Base-by-base conservation (phyloP, 148 eudicot genomes). In the Chenopodium formosanum region DNA sequence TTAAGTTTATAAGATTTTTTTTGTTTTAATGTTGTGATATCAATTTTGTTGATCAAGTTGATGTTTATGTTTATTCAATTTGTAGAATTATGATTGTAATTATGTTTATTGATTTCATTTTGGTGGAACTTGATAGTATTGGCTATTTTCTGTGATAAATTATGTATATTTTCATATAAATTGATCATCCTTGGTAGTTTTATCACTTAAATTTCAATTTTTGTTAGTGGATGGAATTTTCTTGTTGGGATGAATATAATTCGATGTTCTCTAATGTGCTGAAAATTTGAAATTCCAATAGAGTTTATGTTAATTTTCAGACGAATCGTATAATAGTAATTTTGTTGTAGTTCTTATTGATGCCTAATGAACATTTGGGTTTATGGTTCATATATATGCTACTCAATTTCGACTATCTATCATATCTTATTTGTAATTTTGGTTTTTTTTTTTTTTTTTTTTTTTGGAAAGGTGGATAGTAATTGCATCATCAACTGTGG, bases 401-500 rank as follows among this genome's bases (percentile, higher is more conserved):
- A 23, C n/a, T 40, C 11, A 40, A 44, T 7, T 23, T 16, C 16
- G 6, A n/a, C 56, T 62, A 17, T 22, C 10, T 19, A 32, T 25
- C 13, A 19, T 27, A 1, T 4, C 14, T 53, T 60, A 60, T 56
- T 27, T 23, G 0, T 32, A 0, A 13, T 12, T 53, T 37, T 58
- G 19, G 63, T 7, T 14, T 19, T 29, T 31, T 31, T 31, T 31
- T 31, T 31, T 31, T 31, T 84, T 46, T 40, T 6, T 31, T 31
- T 31, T 84, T 46, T 37, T 0, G 44, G 65, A 10, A 81, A 94
- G 97, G 95, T 93, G 98, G 97, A 82, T 88, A 37, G 81, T 89
- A 70, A 91, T 95, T 75, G 88, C 88, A 13, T 86, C 94, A 52
- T 90, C 97, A 72, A 92, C 94, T n/a, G 70, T 93, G 84, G 90